Conservation (phyloP, 192 early-diverging fungal species). For the Ramicandelaber brevisporus region DNA sequence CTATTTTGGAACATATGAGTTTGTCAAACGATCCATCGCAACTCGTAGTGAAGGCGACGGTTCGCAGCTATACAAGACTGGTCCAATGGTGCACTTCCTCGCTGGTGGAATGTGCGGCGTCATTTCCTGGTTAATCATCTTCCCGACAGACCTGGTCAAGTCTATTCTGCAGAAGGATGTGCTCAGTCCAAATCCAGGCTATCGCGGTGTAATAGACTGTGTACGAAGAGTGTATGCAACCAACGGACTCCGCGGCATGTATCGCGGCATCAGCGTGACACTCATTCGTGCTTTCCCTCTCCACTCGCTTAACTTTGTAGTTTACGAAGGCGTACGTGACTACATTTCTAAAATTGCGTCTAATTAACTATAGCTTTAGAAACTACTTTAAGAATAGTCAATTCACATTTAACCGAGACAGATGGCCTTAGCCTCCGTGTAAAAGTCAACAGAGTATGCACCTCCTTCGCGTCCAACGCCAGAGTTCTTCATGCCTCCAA, state of each 20-base stretch:
- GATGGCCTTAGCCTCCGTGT: slow-evolving; percentile 27
- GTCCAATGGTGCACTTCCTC: slow-evolving; percentile 43
- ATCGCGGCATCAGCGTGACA: slow-evolving; percentile 47
- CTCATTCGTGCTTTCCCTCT: slow-evolving; percentile 53
- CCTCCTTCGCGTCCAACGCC: slow-evolving; percentile 37
- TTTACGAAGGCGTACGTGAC: slow-evolving; percentile 42
- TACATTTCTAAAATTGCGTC: too few species aligned
- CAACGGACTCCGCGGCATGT: slow-evolving; percentile 30
- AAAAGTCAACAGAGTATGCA: slow-evolving; percentile 35
- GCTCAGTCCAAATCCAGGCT: slow-evolving; percentile 19
- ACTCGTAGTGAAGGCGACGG: slow-evolving; percentile 15
- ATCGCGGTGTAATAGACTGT: too few species aligned
- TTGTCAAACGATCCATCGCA: slow-evolving; percentile 17
- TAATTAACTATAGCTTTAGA: too few species aligned
- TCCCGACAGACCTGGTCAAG: slow-evolving; percentile 54
- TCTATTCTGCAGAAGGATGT: slow-evolving; percentile 49
- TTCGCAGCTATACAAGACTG: slow-evolving; percentile 17
- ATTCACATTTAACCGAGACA: too few species aligned
- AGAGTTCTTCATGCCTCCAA: slow-evolving; percentile 39
- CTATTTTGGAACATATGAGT: slow-evolving; percentile 49
- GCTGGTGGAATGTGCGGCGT: slow-evolving; percentile 54
- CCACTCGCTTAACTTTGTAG: slow-evolving; percentile 60
- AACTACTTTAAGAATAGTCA: too few species aligned
- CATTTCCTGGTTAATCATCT: slow-evolving; percentile 48
- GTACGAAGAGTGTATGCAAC: slow-evolving; percentile 20